Percentiles rank a stretch among this genome's conserved stretches.
Evolutionary conservation across 2,329 filamentous ascomycete species (phyloP).

Genomic region (Beauveria pseudobassiana): DNA sequence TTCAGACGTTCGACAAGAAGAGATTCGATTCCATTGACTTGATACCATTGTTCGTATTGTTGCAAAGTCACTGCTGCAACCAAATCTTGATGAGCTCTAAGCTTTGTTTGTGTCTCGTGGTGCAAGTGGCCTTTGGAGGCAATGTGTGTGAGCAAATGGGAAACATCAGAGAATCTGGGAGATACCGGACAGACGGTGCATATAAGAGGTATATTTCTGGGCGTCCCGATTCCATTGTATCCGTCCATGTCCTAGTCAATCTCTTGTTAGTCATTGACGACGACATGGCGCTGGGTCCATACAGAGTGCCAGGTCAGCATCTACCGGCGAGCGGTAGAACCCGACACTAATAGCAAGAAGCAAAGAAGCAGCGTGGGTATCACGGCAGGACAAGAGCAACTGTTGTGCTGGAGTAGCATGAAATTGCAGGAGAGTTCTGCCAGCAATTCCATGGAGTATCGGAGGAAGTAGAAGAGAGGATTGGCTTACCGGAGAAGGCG

Average conservation of each 20-base stretch:
- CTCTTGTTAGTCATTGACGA: neutral
- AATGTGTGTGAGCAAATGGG: constrained; percentile 86
- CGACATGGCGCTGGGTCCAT: neutral
- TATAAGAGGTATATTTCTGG: constrained; percentile 53
- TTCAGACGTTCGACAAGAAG: constrained; percentile 72
- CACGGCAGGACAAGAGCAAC: constrained; percentile 22
- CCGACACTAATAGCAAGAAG: constrained; percentile 13
- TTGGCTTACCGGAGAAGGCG: constrained; percentile 4
- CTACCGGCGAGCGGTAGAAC: neutral
- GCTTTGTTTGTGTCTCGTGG: constrained; percentile 72
- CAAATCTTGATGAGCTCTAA: constrained; percentile 61
- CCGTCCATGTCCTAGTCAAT: constrained; percentile 29
- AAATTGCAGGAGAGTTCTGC: constrained; percentile 14
- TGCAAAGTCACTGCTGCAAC: constrained; percentile 55
- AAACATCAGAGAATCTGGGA: constrained; percentile 80
- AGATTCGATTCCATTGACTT: constrained; percentile 58
- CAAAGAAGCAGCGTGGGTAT: constrained; percentile 8
- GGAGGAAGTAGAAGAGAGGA: neutral
- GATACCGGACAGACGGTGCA: constrained; percentile 79
- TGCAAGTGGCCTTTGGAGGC: constrained; percentile 88
- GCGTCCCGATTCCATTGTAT: constrained; percentile 10
- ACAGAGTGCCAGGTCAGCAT: constrained; percentile 1
- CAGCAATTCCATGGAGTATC: neutral
- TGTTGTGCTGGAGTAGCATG: neutral
- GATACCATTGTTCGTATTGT: constrained; percentile 73